Evolutionary conservation across 2,329 filamentous ascomycete genomes (phyloP).

Genomic region (Rhynchosporium secalis): DNA sequence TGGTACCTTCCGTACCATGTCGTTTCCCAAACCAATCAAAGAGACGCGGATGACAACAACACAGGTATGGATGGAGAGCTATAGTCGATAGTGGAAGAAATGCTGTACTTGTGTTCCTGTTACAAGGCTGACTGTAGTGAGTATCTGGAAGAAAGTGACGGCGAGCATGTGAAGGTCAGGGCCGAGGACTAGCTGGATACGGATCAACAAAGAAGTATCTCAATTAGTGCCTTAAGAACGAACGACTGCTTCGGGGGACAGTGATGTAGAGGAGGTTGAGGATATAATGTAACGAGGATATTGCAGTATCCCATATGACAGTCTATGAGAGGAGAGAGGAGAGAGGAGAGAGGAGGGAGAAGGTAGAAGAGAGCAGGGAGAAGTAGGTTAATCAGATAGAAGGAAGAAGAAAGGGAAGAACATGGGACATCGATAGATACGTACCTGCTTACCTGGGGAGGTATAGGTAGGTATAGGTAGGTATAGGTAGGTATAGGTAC

Average conservation of each 20-base stretch:
- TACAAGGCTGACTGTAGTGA: slow-evolving; percentile 10
- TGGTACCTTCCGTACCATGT: not conserved
- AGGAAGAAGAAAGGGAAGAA: too few relatives aligned
- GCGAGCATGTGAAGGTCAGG: slow-evolving; percentile 9
- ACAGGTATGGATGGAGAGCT: not conserved
- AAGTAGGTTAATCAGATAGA: too few relatives aligned
- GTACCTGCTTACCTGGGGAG: too few relatives aligned
- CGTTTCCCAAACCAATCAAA: slow-evolving; percentile 4
- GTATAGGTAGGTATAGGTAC: not conserved
- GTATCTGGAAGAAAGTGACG: not conserved
- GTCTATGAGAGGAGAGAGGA: not conserved
- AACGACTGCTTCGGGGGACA: not conserved
- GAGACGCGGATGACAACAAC: not conserved
- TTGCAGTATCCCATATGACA: not conserved
- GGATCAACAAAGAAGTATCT: slow-evolving; percentile 3
- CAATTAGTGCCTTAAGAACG: not conserved
- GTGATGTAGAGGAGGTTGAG: not conserved
- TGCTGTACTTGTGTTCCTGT: slow-evolving; percentile 13
- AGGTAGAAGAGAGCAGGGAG: not conserved
- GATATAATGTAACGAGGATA: not conserved
- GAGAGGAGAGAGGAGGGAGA: not conserved
- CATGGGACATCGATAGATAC: too few relatives aligned
- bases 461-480: not conserved
- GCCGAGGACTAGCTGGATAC: not conserved
- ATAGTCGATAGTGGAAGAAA: not conserved